These are phyloP conservation scores for Phyllosticta capitalensis DNA, from an alignment of 2,329 filamentous ascomycete species.

Conservation along the genomic window DNA sequence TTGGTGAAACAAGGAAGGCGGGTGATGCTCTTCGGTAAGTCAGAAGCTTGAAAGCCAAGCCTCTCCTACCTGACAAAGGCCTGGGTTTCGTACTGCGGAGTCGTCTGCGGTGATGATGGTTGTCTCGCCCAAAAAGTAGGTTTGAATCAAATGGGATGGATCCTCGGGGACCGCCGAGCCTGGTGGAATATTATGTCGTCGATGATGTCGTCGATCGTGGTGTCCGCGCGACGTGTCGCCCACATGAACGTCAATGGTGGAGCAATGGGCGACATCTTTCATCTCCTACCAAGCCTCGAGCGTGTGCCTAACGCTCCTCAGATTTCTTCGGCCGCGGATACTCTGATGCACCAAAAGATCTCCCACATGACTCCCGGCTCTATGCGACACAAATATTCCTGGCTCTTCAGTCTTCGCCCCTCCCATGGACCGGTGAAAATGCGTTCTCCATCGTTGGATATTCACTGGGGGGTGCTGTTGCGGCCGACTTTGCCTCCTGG, in stretches of 20 bases:
- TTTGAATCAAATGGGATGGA: too few relatives aligned
- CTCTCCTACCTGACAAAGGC: not conserved
- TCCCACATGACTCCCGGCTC: constrained; percentile 63
- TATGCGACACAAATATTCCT: constrained; percentile 65
- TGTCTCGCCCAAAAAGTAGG: not conserved
- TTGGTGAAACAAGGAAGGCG: constrained; percentile 59
- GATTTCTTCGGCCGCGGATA: constrained; percentile 72
- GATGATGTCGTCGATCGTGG: too few relatives aligned
- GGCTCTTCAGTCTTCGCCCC: constrained; percentile 57
- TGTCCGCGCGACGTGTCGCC: not conserved
- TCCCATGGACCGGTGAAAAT: constrained; percentile 52
- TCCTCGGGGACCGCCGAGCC: too few relatives aligned
- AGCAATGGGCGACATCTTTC: not conserved
- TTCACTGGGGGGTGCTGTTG: constrained; percentile 68
- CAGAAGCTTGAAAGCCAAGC: not conserved
- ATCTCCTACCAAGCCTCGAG: not conserved
- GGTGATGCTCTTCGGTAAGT: constrained; percentile 65
- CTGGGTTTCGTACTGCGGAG: not conserved
- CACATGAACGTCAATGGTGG: not conserved
- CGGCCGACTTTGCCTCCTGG: constrained; percentile 58
- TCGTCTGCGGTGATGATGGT: not conserved
- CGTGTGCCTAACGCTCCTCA: constrained; percentile 18
- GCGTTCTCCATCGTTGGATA: constrained; percentile 69
- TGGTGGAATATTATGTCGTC: too few relatives aligned
- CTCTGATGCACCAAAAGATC: constrained; percentile 56